Evolutionary conservation across 2,329 filamentous ascomycete species (phyloP).

Genomic region (Verticillium alfalfae): DNA sequence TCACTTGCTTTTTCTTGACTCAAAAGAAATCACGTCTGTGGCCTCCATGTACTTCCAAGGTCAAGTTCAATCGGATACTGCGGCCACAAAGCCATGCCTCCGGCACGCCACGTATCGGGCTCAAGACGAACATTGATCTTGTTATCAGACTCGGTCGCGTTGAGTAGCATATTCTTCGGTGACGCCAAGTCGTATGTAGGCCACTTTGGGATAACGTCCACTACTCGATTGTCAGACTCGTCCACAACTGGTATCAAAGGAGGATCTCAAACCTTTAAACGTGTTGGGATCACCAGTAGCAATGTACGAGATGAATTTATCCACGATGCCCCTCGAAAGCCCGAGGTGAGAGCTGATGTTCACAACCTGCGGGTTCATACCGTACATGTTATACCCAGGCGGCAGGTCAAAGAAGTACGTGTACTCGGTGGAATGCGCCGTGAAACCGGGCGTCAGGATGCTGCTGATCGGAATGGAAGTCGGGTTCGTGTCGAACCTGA

Average conservation of each 20-base stretch:
- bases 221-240: background rate
- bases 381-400: conserved; percentile 9
- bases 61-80: conserved; percentile 1
- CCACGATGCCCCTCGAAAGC: conserved; percentile 9
- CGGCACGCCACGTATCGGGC: conserved; percentile 7
- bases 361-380: conserved; percentile 9
- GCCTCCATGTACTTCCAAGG: conserved; percentile 1
- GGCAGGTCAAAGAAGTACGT: conserved; percentile 12
- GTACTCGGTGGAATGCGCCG: conserved; percentile 12
- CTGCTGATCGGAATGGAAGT: conserved; percentile 9
- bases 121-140: conserved; percentile 11
- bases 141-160: conserved; percentile 10
- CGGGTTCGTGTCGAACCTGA: conserved; percentile 14
- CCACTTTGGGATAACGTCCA: conserved; percentile 10
- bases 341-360: conserved; percentile 9
- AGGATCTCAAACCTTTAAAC: background rate
- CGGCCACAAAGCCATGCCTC: conserved; percentile 4
- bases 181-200: conserved; percentile 7
- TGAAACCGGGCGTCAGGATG: conserved; percentile 10
- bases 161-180: conserved; percentile 12
- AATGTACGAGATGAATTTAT: conserved; percentile 11
- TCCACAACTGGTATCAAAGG: background rate
- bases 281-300: conserved; percentile 10
- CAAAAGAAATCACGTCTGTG: background rate
- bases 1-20: too few species aligned